Evolutionary conservation across 805 yeast species (phyloP).

Genomic region (Saccharomycopsis synnaedendra): DNA sequence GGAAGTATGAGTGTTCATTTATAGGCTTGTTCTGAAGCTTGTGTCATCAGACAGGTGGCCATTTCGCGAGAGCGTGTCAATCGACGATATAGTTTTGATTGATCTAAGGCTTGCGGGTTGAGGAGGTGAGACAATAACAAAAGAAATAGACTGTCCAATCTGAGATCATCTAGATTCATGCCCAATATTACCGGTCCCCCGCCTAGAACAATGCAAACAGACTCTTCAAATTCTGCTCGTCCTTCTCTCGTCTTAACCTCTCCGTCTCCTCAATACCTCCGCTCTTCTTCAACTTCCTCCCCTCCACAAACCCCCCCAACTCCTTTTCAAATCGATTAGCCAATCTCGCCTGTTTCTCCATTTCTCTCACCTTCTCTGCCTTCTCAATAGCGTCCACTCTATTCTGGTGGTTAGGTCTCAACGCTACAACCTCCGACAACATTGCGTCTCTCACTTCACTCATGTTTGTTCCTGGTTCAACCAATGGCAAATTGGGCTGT

Average conservation of each 20-base stretch:
- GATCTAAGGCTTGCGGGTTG: too few species aligned
- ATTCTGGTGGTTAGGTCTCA: constrained; percentile 74
- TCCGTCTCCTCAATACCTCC: constrained; percentile 91
- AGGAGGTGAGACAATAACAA: too few species aligned
- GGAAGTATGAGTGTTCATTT: too few species aligned
- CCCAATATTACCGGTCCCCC: not conserved
- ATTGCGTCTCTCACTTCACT: constrained; percentile 64
- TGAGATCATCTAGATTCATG: too few species aligned
- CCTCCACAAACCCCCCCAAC: constrained; percentile 74
- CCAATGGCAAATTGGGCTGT: constrained; percentile 29
- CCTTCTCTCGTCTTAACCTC: constrained; percentile 51
- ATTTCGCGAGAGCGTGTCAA: too few species aligned
- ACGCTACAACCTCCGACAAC: constrained; percentile 62
- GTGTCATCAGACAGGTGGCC: too few species aligned
- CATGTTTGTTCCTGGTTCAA: constrained; percentile 53
- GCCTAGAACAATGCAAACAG: constrained; percentile 25
- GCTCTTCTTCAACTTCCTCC: constrained; percentile 59
- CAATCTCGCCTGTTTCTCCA: constrained; percentile 47
- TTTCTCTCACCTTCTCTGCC: constrained; percentile 73
- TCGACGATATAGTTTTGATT: too few species aligned
- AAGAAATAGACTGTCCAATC: too few species aligned
- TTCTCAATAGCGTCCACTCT: constrained; percentile 81
- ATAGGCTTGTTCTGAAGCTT: too few species aligned
- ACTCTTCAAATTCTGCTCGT: constrained; percentile 56
- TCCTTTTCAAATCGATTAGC: constrained; percentile 73